Base-by-base conservation (phyloP, 495 filamentous ascomycete genomes). In the Xylaria grammica region DNA sequence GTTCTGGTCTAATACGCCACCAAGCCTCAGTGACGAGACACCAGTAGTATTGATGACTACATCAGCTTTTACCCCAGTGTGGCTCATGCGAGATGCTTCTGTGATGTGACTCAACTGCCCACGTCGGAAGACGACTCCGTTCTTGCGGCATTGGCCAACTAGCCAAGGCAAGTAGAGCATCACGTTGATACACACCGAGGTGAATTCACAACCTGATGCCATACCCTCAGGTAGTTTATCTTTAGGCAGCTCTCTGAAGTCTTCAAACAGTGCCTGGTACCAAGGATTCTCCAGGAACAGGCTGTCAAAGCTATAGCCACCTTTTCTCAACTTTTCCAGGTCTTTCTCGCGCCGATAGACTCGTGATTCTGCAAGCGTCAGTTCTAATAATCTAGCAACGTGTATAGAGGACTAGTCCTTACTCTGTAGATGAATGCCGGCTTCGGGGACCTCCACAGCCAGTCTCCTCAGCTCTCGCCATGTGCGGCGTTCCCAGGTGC, bases 1-100 rank as follows among this genome's bases (percentile, higher is more conserved):
- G 4, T 82, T 86, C 50, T 74, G 72, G 66, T 99, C 95, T 78
- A 83, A 82, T 0, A 98, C 95, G 22, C 95, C 95, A 27, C 93
- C 93, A 0, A 99, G 84, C 52, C 79, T 86, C 24, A 77, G 84
- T 1, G 92, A 87, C 26, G 87, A 80, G 17, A 99, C 76, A 0
- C 96, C 95, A 0, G 94, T 94, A 70, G 94, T 93, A 67, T 99
- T 99, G 36, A 99, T 78, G 0, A 97, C 79, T 0, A 97, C 68
- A 66, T 92, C 87, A 0, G 88, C 90, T 51, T 78, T 82, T 9
- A 20, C 63, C 0, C 89, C 87, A 0, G 83, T 79, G 68, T 89
- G 86, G 75, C 93, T 90, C 19, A 88, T 72, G 2, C 68, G 62
- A 1, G 85, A 82, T 0, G 92, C 94, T 15, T 96, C 89, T 2